Evolutionary conservation across 176 grass and related monocot genomes (phyloP).

Genomic region (Carex pumila): DNA sequence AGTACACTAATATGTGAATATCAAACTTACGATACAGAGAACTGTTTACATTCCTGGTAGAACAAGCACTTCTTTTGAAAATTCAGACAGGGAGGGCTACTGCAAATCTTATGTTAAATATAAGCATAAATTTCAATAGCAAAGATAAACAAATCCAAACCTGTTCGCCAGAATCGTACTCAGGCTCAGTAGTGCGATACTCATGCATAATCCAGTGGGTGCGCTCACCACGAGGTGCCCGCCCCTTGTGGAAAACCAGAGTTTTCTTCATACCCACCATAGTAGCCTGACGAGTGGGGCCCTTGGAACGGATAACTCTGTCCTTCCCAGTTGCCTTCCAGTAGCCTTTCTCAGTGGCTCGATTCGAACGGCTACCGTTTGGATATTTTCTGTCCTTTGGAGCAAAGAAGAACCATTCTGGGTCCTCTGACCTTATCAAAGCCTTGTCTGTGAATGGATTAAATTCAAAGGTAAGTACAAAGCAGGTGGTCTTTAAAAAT

Average conservation of each 20-base stretch:
- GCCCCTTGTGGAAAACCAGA: constrained; percentile 74
- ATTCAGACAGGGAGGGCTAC: neutral
- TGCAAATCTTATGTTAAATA: neutral
- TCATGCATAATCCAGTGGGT: constrained; percentile 95
- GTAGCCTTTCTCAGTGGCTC: constrained; percentile 71
- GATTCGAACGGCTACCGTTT: constrained; percentile 70
- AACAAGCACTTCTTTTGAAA: neutral
- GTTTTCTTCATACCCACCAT: constrained; percentile 94
- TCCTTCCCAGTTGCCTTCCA: constrained; percentile 97
- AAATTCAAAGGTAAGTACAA: neutral
- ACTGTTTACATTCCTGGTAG: neutral
- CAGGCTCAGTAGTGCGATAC: constrained; percentile 72
- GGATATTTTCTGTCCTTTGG: constrained; percentile 94
- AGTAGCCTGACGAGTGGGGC: constrained; percentile 33
- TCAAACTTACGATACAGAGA: neutral
- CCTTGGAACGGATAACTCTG: constrained; percentile 73
- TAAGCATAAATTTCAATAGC: neutral
- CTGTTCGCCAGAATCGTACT: constrained; percentile 75
- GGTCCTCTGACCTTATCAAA: constrained; percentile 65
- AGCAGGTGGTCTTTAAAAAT: neutral
- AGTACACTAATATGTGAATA: neutral
- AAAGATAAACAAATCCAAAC: constrained; percentile 15
- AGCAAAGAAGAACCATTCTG: constrained; percentile 94
- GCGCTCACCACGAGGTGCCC: constrained; percentile 65
- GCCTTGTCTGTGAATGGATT: constrained; percentile 58